These are phyloP conservation scores for Orobanche coerulescens DNA, from an alignment of 257 asterid genomes.

Conservation along the genomic window DNA sequence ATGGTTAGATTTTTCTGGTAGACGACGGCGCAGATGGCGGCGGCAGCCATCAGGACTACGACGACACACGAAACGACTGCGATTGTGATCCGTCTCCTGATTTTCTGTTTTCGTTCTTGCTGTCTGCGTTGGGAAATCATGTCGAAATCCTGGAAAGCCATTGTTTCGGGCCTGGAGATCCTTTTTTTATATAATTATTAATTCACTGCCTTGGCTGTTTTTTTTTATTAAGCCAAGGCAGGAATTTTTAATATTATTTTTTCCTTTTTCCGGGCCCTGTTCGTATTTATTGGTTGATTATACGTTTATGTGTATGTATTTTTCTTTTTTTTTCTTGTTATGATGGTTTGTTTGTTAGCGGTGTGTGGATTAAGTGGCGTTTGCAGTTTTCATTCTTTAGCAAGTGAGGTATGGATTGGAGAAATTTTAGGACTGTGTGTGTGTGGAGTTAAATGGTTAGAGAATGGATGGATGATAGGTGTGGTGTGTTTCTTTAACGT, in stretches of 20 bases:
- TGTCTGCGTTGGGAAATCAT: constrained; percentile 61
- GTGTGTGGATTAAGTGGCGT: constrained; percentile 3
- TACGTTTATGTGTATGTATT: too few relatives aligned
- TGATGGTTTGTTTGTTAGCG: neutral
- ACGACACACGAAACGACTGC: constrained; percentile 31
- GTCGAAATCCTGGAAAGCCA: constrained; percentile 98
- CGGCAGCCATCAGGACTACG: constrained; percentile 39
- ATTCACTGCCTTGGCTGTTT: constrained; percentile 49
- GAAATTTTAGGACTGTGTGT: constrained; percentile 23
- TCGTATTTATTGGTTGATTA: too few relatives aligned
- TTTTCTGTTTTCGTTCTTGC: constrained; percentile 36
- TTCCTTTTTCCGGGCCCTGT: neutral
- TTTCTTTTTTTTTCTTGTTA: neutral
- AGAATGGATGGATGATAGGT: constrained; percentile 11
- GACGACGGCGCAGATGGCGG: constrained; percentile 35
- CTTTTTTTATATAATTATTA: neutral
- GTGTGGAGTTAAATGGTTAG: constrained; percentile 9
- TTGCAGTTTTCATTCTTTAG: constrained; percentile 13
- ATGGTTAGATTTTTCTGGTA: constrained; percentile 20
- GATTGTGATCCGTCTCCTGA: constrained; percentile 31
- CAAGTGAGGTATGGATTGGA: constrained; percentile 26
- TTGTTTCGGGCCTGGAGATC: constrained; percentile 13
- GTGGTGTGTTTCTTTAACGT: neutral
- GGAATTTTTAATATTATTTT: constrained; percentile 22
- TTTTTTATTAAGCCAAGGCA: constrained; percentile 56